Conservation (phyloP, 805 yeast genomes). For the Kodamaea laetipori region DNA sequence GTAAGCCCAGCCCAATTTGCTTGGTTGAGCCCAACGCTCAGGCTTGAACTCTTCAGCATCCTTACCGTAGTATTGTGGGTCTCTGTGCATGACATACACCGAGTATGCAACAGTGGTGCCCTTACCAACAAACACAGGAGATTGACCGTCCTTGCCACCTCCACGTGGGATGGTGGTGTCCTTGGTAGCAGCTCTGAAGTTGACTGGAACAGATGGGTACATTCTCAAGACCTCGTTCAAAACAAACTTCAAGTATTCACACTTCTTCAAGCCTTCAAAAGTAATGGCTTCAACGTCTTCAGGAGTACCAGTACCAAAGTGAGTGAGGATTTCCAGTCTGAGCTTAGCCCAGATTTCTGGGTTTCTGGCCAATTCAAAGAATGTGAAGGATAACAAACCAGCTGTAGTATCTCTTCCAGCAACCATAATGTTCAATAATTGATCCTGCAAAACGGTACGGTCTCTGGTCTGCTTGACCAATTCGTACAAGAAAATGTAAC, state of each 20-base stretch:
- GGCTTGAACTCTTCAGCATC: conserved; percentile 27
- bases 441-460: conserved; percentile 29
- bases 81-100: conserved; percentile 48
- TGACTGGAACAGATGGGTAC: conserved; percentile 30
- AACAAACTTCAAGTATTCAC: conserved; percentile 29
- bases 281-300: conserved; percentile 24
- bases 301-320: conserved; percentile 25
- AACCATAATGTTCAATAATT: conserved; percentile 30
- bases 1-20: conserved; percentile 30
- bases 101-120: conserved; percentile 26
- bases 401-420: conserved; percentile 35
- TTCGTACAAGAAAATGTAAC: conserved; percentile 31
- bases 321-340: conserved; percentile 22
- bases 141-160: conserved; percentile 25
- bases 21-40: conserved; percentile 25
- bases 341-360: conserved; percentile 24
- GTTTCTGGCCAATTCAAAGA: conserved; percentile 27
- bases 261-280: conserved; percentile 27
- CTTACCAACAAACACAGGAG: conserved; percentile 23
- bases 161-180: conserved; percentile 30
- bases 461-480: conserved; percentile 29
- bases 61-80: conserved; percentile 25
- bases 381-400: conserved; percentile 28
- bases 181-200: conserved; percentile 28
- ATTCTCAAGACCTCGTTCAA: conserved; percentile 28